Evolutionary conservation across 371 early-diverging fungal genomes (phyloP).

Genomic region (Basidiobolus meristosporus): DNA sequence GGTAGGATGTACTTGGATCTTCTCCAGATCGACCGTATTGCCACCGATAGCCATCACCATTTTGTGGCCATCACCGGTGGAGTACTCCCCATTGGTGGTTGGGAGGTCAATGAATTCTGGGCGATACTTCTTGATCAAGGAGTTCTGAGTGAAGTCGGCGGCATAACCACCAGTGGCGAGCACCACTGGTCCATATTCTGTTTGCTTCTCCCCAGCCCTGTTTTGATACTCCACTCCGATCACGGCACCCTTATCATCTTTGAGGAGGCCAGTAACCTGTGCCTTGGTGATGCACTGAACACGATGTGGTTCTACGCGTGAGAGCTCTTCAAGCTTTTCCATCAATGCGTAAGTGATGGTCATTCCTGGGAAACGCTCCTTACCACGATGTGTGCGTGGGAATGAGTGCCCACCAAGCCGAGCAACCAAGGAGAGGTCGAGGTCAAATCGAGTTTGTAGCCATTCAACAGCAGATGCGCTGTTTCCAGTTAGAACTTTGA

Average conservation of each 20-base stretch:
- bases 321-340: slow-evolving; percentile 64
- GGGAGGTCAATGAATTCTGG: slow-evolving; percentile 34
- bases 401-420: slow-evolving; percentile 81
- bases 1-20: slow-evolving; percentile 94
- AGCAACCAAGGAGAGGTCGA: slow-evolving; percentile 74
- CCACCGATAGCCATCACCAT: slow-evolving; percentile 69
- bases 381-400: slow-evolving; percentile 90
- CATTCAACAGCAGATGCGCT: slow-evolving; percentile 82
- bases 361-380: slow-evolving; percentile 87
- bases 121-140: slow-evolving; percentile 33
- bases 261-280: slow-evolving; percentile 36
- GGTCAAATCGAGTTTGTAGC: slow-evolving; percentile 72
- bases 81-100: slow-evolving; percentile 89
- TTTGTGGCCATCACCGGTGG: slow-evolving; percentile 91
- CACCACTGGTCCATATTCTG: slow-evolving; percentile 55
- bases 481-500: slow-evolving; percentile 66
- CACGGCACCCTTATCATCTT: slow-evolving; percentile 29
- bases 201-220: slow-evolving; percentile 26
- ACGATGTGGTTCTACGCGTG: slow-evolving; percentile 41
- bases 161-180: slow-evolving; percentile 90
- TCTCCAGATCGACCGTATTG: slow-evolving; percentile 81
- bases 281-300: slow-evolving; percentile 66
- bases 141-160: slow-evolving; percentile 45
- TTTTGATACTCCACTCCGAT: slow-evolving; percentile 70
- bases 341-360: slow-evolving; percentile 87